Evolutionary conservation across 2,329 filamentous ascomycete genomes (phyloP).

Genomic region (Gaeumannomyces sp.): DNA sequence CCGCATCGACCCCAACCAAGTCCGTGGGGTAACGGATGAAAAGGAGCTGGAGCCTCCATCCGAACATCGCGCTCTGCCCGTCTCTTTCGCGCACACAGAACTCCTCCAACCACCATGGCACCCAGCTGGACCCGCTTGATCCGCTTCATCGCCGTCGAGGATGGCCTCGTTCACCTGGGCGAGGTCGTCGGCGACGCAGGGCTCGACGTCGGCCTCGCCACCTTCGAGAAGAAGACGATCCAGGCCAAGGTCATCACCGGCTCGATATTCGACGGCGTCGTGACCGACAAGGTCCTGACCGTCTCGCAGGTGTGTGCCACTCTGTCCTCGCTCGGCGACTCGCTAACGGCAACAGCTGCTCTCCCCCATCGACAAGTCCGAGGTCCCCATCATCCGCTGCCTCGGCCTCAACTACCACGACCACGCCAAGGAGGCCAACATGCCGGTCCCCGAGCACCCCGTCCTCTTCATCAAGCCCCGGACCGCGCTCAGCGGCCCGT

Average conservation of each 20-base stretch:
- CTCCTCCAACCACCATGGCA: conserved; percentile 7
- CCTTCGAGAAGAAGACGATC: conserved; percentile 26
- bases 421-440: conserved; percentile 31
- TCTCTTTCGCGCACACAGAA: too few relatives aligned
- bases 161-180: conserved; percentile 32
- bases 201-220: conserved; percentile 30
- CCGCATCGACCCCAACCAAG: too few relatives aligned
- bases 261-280: conserved; percentile 27
- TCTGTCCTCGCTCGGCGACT: neutral
- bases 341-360: conserved; percentile 19
- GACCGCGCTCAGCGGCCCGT: conserved; percentile 27
- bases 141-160: conserved; percentile 35
- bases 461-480: conserved; percentile 34
- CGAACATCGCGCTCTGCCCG: too few relatives aligned
- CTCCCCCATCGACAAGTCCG: conserved; percentile 26
- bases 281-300: conserved; percentile 24
- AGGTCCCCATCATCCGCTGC: conserved; percentile 36
- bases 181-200: conserved; percentile 26
- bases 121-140: conserved; percentile 31
- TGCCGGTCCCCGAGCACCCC: conserved; percentile 28
- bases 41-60: too few relatives aligned
- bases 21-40: too few relatives aligned
- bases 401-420: conserved; percentile 39
- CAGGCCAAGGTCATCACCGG: conserved; percentile 27
- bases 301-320: conserved; percentile 19